Evolutionary conservation across 331 rosid species (phyloP).

Genomic region (Pyrus hybrid): DNA sequence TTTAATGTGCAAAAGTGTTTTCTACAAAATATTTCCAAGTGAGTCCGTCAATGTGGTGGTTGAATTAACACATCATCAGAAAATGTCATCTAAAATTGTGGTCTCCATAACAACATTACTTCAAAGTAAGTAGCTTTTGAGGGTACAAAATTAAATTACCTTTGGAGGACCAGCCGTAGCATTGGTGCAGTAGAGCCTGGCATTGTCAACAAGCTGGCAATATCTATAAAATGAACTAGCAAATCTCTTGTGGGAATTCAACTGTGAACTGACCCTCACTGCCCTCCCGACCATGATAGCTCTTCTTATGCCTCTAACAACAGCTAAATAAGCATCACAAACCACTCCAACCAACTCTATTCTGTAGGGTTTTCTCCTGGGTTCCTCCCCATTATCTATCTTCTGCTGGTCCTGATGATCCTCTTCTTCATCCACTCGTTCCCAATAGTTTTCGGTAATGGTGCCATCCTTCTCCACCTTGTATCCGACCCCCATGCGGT

Average conservation of each 20-base stretch:
- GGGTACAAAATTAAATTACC: constrained; percentile 29
- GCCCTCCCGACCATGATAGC: constrained; percentile 71
- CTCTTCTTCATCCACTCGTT: constrained; percentile 38
- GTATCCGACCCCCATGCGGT: constrained; percentile 88
- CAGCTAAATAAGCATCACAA: constrained; percentile 88
- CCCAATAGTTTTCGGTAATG: constrained; percentile 71
- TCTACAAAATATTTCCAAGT: too few species aligned
- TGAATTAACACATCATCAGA: neutral
- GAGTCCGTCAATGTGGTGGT: too few species aligned
- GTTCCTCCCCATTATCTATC: constrained; percentile 1
- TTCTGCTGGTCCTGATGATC: constrained; percentile 13
- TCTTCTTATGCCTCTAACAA: constrained; percentile 90
- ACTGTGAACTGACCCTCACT: constrained; percentile 78
- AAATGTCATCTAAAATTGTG: neutral
- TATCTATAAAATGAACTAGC: constrained; percentile 57
- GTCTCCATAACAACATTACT: neutral
- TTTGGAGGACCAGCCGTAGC: constrained; percentile 43
- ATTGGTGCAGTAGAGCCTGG: constrained; percentile 61
- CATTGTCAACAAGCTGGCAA: constrained; percentile 71
- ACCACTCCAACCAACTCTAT: constrained; percentile 88
- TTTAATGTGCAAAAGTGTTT: too few species aligned
- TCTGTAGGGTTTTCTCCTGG: constrained; percentile 53
- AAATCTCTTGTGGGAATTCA: constrained; percentile 90
- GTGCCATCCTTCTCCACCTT: constrained; percentile 56
- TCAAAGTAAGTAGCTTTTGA: too few species aligned